phyloP scores from a whole-genome alignment of 2,329 filamentous ascomycete species.

The Penicillium fuscoglaucum region DNA sequence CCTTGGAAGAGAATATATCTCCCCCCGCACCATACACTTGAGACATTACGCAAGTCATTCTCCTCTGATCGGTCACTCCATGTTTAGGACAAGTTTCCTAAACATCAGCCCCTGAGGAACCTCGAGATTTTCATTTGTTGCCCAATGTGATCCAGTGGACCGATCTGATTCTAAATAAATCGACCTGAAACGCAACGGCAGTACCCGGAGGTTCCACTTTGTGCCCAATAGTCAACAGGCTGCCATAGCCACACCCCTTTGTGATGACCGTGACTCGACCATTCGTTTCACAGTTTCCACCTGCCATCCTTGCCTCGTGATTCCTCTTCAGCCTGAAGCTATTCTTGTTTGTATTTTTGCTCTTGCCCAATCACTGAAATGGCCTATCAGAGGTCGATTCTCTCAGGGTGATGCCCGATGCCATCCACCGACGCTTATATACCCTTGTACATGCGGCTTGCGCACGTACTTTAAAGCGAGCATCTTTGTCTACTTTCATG shows the following conservation, averaged over 20 bases:
- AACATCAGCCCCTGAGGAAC: constrained; percentile 2
- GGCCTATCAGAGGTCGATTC: constrained; percentile 24
- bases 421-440: constrained; percentile 24
- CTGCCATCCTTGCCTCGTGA: constrained; percentile 12
- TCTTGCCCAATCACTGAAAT: constrained; percentile 23
- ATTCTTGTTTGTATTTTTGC: constrained; percentile 18
- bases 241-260: constrained; percentile 6
- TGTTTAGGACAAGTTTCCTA: neutral
- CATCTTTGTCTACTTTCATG: constrained; percentile 20
- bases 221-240: constrained; percentile 13
- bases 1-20: neutral
- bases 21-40: neutral
- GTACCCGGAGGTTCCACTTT: constrained; percentile 9
- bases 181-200: constrained; percentile 12
- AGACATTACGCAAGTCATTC: neutral
- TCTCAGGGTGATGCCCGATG: constrained; percentile 26
- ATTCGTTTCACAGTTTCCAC: constrained; percentile 15
- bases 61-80: neutral
- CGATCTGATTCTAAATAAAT: constrained; percentile 5
- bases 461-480: constrained; percentile 14
- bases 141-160: constrained; percentile 8
- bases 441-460: constrained; percentile 13
- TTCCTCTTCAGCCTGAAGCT: constrained; percentile 21
- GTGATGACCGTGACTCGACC: constrained; percentile 5
- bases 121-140: constrained; percentile 3